These are phyloP conservation scores for Gigaspora rosea DNA, from an alignment of 192 early-diverging fungal species.

Conservation along the genomic window DNA sequence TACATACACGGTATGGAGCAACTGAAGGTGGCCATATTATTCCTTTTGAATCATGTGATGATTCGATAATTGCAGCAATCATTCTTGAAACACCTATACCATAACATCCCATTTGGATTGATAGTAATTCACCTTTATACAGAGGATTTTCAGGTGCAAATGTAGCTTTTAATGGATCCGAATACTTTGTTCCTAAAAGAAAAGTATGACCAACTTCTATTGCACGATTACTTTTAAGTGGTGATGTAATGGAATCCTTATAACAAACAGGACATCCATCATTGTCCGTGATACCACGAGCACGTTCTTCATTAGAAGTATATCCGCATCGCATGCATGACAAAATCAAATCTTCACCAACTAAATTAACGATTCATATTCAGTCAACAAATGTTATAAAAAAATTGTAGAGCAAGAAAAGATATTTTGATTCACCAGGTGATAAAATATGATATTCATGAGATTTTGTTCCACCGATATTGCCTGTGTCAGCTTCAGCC, in stretches of 20 bases:
- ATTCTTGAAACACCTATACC: slow-evolving; percentile 87
- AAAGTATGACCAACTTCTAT: slow-evolving; percentile 93
- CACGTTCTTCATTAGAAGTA: slow-evolving; percentile 83
- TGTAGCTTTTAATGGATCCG: slow-evolving; percentile 63
- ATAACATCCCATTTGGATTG: slow-evolving; percentile 89
- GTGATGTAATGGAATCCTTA: slow-evolving; percentile 10
- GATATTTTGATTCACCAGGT: slow-evolving; percentile 41
- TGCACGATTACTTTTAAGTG: slow-evolving; percentile 49
- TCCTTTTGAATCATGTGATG: slow-evolving; percentile 61
- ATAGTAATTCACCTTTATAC: slow-evolving; percentile 39
- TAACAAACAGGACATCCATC: slow-evolving; percentile 52
- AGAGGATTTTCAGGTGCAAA: slow-evolving; percentile 38
- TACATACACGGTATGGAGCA: slow-evolving; percentile 73
- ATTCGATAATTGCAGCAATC: slow-evolving; percentile 76
- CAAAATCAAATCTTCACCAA: slow-evolving; percentile 83
- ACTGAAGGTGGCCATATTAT: slow-evolving; percentile 81
- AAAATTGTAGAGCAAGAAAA: not conserved
- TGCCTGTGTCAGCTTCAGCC: slow-evolving; percentile 78
- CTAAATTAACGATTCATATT: slow-evolving; percentile 25
- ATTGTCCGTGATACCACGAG: slow-evolving; percentile 37
- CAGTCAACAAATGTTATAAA: not conserved
- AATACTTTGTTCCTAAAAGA: slow-evolving; percentile 88
- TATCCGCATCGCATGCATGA: slow-evolving; percentile 75
- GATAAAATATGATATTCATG: slow-evolving; percentile 90
- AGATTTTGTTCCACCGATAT: slow-evolving; percentile 85